A percentile compares a stretch with the other conserved stretches of the same genome.
These are phyloP conservation scores for Microcyclosporella mali DNA, from an alignment of 2,329 filamentous ascomycete genomes.

Conservation along the genomic window DNA sequence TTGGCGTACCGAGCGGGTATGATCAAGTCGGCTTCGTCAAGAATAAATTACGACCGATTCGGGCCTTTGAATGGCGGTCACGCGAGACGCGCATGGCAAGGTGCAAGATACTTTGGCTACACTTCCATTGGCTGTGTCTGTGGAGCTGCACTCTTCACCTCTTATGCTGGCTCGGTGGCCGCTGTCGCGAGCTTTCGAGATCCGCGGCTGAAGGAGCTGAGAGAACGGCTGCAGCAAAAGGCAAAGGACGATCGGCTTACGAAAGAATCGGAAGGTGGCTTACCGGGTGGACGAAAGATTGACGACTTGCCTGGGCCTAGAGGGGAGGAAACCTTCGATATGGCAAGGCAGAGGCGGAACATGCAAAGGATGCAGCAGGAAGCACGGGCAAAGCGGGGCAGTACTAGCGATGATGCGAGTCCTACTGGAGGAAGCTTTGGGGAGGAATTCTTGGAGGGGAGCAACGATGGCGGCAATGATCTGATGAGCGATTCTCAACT, in stretches of 20 bases:
- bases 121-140: constrained; percentile 28
- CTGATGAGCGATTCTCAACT: constrained; percentile 29
- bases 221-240: constrained; percentile 28
- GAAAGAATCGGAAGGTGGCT: too few species aligned
- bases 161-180: constrained; percentile 31
- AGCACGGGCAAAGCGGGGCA: constrained; percentile 3
- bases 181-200: constrained; percentile 34
- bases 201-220: constrained; percentile 37
- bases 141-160: constrained; percentile 28
- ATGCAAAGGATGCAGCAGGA: constrained; percentile 21
- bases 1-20: too few species aligned
- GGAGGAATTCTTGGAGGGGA: constrained; percentile 28
- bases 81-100: constrained; percentile 32
- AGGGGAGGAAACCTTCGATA: constrained; percentile 25
- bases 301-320: constrained; percentile 19
- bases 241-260: constrained; percentile 19
- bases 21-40: too few species aligned
- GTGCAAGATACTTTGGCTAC: constrained; percentile 26
- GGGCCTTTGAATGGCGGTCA: too few species aligned
- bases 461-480: background rate
- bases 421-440: constrained; percentile 33
- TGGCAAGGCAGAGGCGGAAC: constrained; percentile 25
- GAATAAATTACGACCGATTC: too few species aligned
- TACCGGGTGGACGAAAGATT: constrained; percentile 12
- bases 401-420: constrained; percentile 34